Evolutionary conservation across 1,284 basidiomycete genomes (phyloP), one percentile per base, ranked within the genome.

Genomic region (Phlebopus sp.): DNA sequence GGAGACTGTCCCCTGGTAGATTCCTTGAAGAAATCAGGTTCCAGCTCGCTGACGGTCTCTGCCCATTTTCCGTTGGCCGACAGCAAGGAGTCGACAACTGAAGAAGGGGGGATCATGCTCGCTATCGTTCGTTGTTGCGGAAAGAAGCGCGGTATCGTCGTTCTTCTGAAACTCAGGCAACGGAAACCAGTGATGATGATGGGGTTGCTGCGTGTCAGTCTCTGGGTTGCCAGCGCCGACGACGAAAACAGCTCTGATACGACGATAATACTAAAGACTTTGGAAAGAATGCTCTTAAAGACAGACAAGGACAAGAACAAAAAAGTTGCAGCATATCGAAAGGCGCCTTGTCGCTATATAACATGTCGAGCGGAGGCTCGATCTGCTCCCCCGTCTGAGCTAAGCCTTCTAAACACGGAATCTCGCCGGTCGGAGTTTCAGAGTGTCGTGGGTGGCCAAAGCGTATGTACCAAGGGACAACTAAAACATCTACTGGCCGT

Each of bases 1-100:
- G 91, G 90, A 0, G 65, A 57, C 64, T 94, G 92, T 8, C 84
- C 86, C 63, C 79, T 67, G 2, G 82, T 79, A 3, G 71, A 76
- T 52, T 77, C 59, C 5, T 69, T 56, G 49, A 91, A 86, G 55
- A 92, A 88, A 13, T 68, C 69, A 1, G 87, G 82, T 34, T 90
- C 77, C n/a, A 70, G 63, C 15, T 59, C 49, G 34, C 73, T 55
- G 47, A 87, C 79, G 30, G 79, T 76, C 27, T 69, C 62, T 1
- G 85, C 81, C 86, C 86, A 90, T 52, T 68, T 65, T 4, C 71
- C 66, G 66, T 90, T 89, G 47, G 75, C 67, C 19, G 70, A 62
- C 52, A 87, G 75, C 47, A 87, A 67, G 4, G 67, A 68, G 17
- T 62, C 63, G 37, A 80, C 64, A 44, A 66, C 52, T 11, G 68